Base-by-base conservation (phyloP, 1,139 yeast species). In the Wickerhamomyces sp. region DNA sequence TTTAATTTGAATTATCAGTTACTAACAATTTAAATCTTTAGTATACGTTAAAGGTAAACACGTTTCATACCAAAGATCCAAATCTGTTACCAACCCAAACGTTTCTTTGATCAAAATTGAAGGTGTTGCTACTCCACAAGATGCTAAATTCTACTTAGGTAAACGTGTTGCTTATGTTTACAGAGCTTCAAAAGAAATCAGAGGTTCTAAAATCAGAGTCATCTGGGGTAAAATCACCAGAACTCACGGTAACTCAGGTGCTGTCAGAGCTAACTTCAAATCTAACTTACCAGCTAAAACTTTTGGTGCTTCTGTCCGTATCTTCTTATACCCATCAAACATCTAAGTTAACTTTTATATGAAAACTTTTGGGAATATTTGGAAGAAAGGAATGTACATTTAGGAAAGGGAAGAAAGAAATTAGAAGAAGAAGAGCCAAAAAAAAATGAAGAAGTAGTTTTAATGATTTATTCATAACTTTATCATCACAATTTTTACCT, bases 1-100 rank as follows among this genome's bases (percentile, higher is more conserved):
- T 29, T 29, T 6, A 10, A 9, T 29, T 10, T 33, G 15, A 33
- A 33, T 7, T 27, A 42, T 39, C 44, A 44, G 37, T 50, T 74
- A 76, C 81, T 74, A 75, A 75, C 79, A 55, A 39, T 34, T 33
- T 36, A 18, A 18, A 38, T 41, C 53, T 60, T 50, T 73, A 88
- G 96, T 93, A 81, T 93, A 93, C 96, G 98, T 93, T 79, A 93
- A 91, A 85, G 99, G 98, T 79, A 93, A 91, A 85, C 98, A 93
- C 87, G 75, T 93, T 73, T 91, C 98, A 68, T 93, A 91, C 95
- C 98, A 93, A 83, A 94, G 99, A 81, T 90, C 97, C 68, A 93
- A 93, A 90, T 84, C 84, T 77, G 90, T 86, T 72, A 89, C 86
- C 86, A 88, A 93, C 95, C 97, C 99, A 75, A 86, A 88, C 81